phyloP scores from a whole-genome alignment of 78 protist species.

The Dictyostelium brefeldianum region DNA sequence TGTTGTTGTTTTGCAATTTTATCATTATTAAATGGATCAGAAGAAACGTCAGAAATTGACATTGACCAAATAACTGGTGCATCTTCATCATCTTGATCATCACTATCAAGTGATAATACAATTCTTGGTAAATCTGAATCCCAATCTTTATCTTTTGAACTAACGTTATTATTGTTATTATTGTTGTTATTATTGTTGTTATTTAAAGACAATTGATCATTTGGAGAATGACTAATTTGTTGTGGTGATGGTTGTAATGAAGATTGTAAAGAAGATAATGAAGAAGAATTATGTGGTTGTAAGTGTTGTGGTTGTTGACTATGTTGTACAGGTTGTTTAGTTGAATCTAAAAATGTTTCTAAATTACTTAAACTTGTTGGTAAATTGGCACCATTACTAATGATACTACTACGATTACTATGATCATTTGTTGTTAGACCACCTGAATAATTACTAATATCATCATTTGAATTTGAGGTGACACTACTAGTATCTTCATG shows the following conservation, averaged over 20 bases:
- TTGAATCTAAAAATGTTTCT: conserved; percentile 22
- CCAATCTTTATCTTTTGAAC: neutral
- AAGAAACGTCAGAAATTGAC: conserved; percentile 4
- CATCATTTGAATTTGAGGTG: neutral
- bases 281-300: neutral
- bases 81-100: conserved; percentile 41
- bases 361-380: neutral
- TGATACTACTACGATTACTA: conserved; percentile 16
- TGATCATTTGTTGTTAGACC: neutral
- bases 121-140: conserved; percentile 48
- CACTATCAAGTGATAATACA: neutral
- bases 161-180: conserved; percentile 1
- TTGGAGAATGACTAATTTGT: neutral
- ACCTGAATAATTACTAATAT: neutral
- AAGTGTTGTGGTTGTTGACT: neutral
- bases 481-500: neutral
- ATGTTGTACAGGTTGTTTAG: neutral
- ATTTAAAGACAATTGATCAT: neutral
- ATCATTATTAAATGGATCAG: conserved; percentile 56
- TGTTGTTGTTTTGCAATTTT: neutral
- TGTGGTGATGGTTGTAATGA: conserved; percentile 13
- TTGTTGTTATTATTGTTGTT: neutral
- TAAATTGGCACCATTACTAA: neutral
- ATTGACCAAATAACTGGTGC: conserved; percentile 54
- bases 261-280: neutral